Evolutionary conservation across 1,284 basidiomycete species (phyloP).

Genomic region (Rhodotorula mucilaginosa): DNA sequence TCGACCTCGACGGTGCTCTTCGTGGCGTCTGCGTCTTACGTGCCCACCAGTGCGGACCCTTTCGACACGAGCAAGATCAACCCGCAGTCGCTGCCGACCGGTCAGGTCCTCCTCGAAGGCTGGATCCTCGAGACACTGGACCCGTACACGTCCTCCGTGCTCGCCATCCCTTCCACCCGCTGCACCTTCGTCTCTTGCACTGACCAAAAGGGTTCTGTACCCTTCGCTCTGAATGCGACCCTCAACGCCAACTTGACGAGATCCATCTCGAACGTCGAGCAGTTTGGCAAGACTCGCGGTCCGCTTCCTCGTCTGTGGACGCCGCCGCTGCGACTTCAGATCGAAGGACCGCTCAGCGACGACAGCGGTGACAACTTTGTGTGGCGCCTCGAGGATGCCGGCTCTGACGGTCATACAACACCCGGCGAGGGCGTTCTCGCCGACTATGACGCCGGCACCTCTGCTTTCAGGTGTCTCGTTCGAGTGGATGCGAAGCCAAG

Average conservation of each 20-base stretch:
- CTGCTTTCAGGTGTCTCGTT: constrained; percentile 27
- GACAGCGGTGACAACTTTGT: constrained; percentile 29
- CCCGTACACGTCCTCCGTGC: constrained; percentile 92
- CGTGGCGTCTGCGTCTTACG: constrained; percentile 51
- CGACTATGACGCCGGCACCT: constrained; percentile 13
- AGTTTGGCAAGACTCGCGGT: constrained; percentile 44
- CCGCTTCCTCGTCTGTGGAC: constrained; percentile 37
- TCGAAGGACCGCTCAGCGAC: constrained; percentile 44
- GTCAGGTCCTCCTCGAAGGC: constrained; percentile 82
- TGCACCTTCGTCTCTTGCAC: constrained; percentile 84
- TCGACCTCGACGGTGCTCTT: constrained; percentile 51
- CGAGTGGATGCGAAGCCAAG: constrained; percentile 10
- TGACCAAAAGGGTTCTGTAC: constrained; percentile 80
- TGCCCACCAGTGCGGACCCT: constrained; percentile 55
- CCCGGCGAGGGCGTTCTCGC: constrained; percentile 12
- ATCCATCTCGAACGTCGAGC: constrained; percentile 47
- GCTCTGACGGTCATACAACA: neutral
- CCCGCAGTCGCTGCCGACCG: constrained; percentile 68
- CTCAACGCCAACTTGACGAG: constrained; percentile 54
- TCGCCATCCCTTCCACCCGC: constrained; percentile 88
- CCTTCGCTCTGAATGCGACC: constrained; percentile 64
- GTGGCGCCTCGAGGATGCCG: constrained; percentile 21
- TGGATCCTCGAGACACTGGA: constrained; percentile 98
- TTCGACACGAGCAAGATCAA: constrained; percentile 72
- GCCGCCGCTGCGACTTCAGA: constrained; percentile 38